phyloP scores from a whole-genome alignment of 495 filamentous ascomycete genomes.

The Aspergillus saccharolyticus region DNA sequence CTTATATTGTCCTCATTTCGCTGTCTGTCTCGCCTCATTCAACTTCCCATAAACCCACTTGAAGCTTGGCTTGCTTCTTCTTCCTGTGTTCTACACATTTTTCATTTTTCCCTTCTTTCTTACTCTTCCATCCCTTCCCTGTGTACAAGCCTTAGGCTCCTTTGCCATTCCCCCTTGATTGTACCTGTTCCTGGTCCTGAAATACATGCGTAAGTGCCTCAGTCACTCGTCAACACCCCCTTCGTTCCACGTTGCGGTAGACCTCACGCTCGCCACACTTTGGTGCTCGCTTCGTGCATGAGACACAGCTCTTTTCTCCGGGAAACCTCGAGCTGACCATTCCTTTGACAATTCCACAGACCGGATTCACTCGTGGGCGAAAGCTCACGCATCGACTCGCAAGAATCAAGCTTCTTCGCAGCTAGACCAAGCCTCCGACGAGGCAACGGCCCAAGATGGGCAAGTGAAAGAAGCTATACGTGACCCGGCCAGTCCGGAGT shows the following conservation, averaged over 20 bases:
- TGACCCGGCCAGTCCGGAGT: slow-evolving; percentile 21
- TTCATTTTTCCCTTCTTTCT: not conserved
- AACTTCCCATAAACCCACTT: not conserved
- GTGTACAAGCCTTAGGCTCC: not conserved
- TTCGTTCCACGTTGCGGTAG: not conserved
- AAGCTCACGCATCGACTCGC: slow-evolving; percentile 41
- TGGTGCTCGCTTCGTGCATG: not conserved
- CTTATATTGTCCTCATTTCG: slow-evolving; percentile 1
- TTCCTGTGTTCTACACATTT: slow-evolving; percentile 9
- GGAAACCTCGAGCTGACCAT: slow-evolving; percentile 17
- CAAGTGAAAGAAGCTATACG: slow-evolving; percentile 31
- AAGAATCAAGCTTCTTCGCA: slow-evolving; percentile 11
- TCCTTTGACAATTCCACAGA: slow-evolving; percentile 20
- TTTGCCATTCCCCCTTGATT: slow-evolving; percentile 4
- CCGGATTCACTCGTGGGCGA: slow-evolving; percentile 47
- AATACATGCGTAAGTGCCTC: slow-evolving; percentile 41
- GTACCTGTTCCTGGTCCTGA: slow-evolving; percentile 20
- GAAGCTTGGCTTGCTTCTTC: slow-evolving; percentile 12
- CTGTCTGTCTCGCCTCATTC: not conserved
- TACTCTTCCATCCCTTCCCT: not conserved
- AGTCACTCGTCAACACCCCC: slow-evolving; percentile 5
- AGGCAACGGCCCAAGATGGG: slow-evolving; percentile 24
- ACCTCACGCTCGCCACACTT: not conserved
- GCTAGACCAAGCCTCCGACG: slow-evolving; percentile 8
- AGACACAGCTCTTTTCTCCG: not conserved